These are phyloP conservation scores for Thalia dealbata DNA, from an alignment of 176 grass and related monocot genomes.

Conservation along the genomic window DNA sequence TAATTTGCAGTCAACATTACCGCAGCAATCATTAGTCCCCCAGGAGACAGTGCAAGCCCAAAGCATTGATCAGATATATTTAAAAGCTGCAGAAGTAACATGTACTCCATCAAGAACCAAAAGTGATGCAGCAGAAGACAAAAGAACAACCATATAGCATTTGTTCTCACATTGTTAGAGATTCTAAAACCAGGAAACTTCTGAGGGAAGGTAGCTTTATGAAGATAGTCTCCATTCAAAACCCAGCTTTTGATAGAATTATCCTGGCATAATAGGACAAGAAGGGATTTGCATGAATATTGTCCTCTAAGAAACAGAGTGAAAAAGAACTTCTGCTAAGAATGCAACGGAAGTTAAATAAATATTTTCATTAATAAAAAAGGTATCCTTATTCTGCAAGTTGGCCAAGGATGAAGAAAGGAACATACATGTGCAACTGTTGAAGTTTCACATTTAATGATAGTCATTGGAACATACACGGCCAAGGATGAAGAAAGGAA, in stretches of 20 bases:
- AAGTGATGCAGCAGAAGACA: slow-evolving; percentile 14
- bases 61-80: slow-evolving; percentile 64
- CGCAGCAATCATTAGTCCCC: slow-evolving; percentile 72
- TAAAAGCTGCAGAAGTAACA: slow-evolving; percentile 53
- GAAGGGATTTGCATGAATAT: background rate
- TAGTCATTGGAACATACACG: too few relatives aligned
- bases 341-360: too few relatives aligned
- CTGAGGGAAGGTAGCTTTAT: slow-evolving; percentile 47
- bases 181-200: slow-evolving; percentile 37
- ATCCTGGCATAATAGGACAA: slow-evolving; percentile 40
- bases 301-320: background rate
- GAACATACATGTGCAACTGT: background rate
- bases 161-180: slow-evolving; percentile 39
- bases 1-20: slow-evolving; percentile 25
- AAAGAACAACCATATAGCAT: background rate
- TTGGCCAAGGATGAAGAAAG: background rate
- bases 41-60: slow-evolving; percentile 72
- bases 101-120: slow-evolving; percentile 23
- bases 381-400: too few relatives aligned
- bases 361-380: too few relatives aligned
- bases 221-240: slow-evolving; percentile 33
- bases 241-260: slow-evolving; percentile 77
- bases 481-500: background rate
- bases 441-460: too few relatives aligned
- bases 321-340: too few relatives aligned